Percentiles rank a stretch among this genome's conserved stretches.
phyloP scores from a whole-genome alignment of 2,329 filamentous ascomycete genomes.

The Metarhizium sp. region DNA sequence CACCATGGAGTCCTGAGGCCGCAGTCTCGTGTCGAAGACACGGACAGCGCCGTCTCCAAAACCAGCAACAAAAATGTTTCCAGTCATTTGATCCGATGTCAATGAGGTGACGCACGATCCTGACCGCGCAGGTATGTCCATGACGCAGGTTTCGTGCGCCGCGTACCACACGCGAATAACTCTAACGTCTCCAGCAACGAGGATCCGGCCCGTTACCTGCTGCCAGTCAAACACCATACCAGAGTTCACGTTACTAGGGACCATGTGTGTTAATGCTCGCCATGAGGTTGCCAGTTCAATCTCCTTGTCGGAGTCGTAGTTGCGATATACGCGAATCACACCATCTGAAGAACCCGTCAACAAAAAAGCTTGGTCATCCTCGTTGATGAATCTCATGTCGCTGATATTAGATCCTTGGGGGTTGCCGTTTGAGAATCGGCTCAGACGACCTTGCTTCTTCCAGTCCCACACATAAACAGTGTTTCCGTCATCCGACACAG shows the following conservation, averaged over 20 bases:
- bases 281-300: slow-evolving; percentile 85
- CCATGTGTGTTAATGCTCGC: slow-evolving; percentile 85
- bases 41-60: slow-evolving; percentile 93
- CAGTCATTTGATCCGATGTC: slow-evolving; percentile 95
- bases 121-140: slow-evolving; percentile 89
- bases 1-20: slow-evolving; percentile 84
- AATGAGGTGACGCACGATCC: slow-evolving; percentile 92
- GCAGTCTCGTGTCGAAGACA: slow-evolving; percentile 82
- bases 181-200: slow-evolving; percentile 94
- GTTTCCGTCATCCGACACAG: slow-evolving; percentile 87
- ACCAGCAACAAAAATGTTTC: slow-evolving; percentile 89
- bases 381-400: slow-evolving; percentile 94
- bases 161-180: slow-evolving; percentile 96
- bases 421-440: slow-evolving; percentile 89
- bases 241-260: slow-evolving; percentile 87
- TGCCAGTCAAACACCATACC: slow-evolving; percentile 99
- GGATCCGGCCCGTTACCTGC: slow-evolving; percentile 85
- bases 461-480: slow-evolving; percentile 92
- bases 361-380: slow-evolving; percentile 89
- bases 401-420: slow-evolving; percentile 85
- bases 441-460: slow-evolving; percentile 64
- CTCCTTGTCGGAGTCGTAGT: slow-evolving; percentile 70
- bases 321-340: slow-evolving; percentile 84
- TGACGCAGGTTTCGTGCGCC: slow-evolving; percentile 81
- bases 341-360: slow-evolving; percentile 95